phyloP scores from a whole-genome alignment of 768 basidiomycete species.

The Termitomyces sp. region DNA sequence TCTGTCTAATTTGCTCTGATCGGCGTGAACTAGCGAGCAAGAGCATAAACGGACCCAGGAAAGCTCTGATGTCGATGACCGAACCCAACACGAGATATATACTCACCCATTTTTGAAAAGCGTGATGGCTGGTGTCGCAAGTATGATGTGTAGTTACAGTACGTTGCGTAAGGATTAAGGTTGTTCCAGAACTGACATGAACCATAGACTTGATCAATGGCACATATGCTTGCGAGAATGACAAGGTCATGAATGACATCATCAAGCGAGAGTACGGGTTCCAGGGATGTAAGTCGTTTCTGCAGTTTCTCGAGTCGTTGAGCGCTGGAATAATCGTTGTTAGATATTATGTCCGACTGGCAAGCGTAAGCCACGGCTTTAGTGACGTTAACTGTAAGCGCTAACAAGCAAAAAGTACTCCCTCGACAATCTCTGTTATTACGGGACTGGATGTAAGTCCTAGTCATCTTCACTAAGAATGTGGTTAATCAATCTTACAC shows the following conservation, averaged over 20 bases:
- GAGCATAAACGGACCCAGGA: conserved; percentile 51
- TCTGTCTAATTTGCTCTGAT: not conserved
- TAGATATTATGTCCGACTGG: conserved; percentile 75
- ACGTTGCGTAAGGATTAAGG: conserved; percentile 13
- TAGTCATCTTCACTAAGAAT: not conserved
- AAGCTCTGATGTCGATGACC: conserved; percentile 71
- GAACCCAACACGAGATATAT: conserved; percentile 75
- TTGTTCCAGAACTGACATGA: not conserved
- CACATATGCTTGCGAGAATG: conserved; percentile 72
- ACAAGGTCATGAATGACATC: conserved; percentile 65
- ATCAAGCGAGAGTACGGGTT: conserved; percentile 73
- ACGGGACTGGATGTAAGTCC: conserved; percentile 58
- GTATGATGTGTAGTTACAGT: conserved; percentile 78
- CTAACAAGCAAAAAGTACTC: conserved; percentile 25
- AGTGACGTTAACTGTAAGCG: not conserved
- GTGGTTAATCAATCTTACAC: not conserved
- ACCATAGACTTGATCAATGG: conserved; percentile 56
- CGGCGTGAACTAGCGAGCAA: conserved; percentile 45
- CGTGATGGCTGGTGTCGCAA: conserved; percentile 68
- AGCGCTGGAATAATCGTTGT: not conserved
- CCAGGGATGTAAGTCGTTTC: conserved; percentile 52
- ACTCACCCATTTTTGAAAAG: conserved; percentile 63
- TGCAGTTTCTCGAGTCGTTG: not conserved
- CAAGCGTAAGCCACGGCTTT: conserved; percentile 34
- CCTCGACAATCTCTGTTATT: conserved; percentile 54